Percentiles rank a stretch among this genome's conserved stretches.
Conservation (phyloP, 345 rosid genomes). For the Iberis pinnata region DNA sequence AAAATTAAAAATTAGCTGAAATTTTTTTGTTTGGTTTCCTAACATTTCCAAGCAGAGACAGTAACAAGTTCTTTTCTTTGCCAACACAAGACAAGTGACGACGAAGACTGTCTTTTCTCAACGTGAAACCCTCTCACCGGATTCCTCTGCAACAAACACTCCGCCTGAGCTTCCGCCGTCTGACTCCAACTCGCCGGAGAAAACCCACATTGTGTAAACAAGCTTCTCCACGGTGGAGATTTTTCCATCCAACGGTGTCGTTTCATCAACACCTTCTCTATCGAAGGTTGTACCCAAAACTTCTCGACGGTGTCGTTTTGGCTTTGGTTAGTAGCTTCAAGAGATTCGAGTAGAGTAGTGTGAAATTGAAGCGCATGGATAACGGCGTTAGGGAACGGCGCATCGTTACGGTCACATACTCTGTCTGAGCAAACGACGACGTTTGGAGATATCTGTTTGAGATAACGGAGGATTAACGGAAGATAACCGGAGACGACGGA, state of each 20-base stretch:
- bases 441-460: slow-evolving; percentile 73
- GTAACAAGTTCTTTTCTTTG: slow-evolving; percentile 74
- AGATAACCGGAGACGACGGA: slow-evolving; percentile 52
- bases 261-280: slow-evolving; percentile 57
- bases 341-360: slow-evolving; percentile 57
- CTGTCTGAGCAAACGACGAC: slow-evolving; percentile 70
- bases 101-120: slow-evolving; percentile 56
- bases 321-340: slow-evolving; percentile 45
- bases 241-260: slow-evolving; percentile 52
- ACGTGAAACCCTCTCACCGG: slow-evolving; percentile 69
- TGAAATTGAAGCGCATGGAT: slow-evolving; percentile 58
- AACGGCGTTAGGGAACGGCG: slow-evolving; percentile 67
- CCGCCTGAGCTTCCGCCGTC: slow-evolving; percentile 83
- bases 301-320: slow-evolving; percentile 44
- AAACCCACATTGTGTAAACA: slow-evolving; percentile 66
- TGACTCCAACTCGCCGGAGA: slow-evolving; percentile 57
- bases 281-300: slow-evolving; percentile 61
- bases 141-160: slow-evolving; percentile 64
- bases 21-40: slow-evolving; percentile 14
- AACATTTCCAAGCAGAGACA: slow-evolving; percentile 88
- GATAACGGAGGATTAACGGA: slow-evolving; percentile 54
- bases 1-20: slow-evolving; percentile 6
- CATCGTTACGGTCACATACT: slow-evolving; percentile 74
- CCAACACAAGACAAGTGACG: slow-evolving; percentile 71
- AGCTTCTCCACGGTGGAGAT: slow-evolving; percentile 64